Percentiles rank a stretch among this genome's conserved stretches.
Conservation (phyloP, 768 basidiomycete species). For the Leccinum longicurvipes region DNA sequence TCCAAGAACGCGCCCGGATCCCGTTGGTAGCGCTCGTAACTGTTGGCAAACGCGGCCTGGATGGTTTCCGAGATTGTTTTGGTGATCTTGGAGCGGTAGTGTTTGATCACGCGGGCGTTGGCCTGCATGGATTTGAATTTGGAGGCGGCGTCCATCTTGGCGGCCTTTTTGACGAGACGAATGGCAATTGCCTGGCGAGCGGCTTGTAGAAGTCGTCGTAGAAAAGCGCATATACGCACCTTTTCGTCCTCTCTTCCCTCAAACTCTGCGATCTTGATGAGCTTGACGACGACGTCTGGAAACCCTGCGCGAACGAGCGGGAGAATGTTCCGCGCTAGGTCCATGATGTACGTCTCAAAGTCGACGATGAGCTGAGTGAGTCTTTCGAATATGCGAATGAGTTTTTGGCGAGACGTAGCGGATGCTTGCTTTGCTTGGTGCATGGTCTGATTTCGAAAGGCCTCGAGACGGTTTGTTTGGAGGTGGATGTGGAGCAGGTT, state of each 20-base stretch:
- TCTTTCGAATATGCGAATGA: slow-evolving; percentile 80
- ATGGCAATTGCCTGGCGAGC: slow-evolving; percentile 79
- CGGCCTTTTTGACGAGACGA: slow-evolving; percentile 89
- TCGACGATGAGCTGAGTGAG: slow-evolving; percentile 73
- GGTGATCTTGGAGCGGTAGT: slow-evolving; percentile 87
- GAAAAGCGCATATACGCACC: slow-evolving; percentile 38
- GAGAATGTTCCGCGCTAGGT: slow-evolving; percentile 73
- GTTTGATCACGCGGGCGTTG: slow-evolving; percentile 88
- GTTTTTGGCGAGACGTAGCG: slow-evolving; percentile 59
- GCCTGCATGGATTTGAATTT: slow-evolving; percentile 94
- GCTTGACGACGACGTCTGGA: slow-evolving; percentile 82
- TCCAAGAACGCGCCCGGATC: slow-evolving; percentile 75
- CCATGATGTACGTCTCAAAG: slow-evolving; percentile 84
- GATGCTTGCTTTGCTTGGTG: slow-evolving; percentile 88
- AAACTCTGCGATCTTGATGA: slow-evolving; percentile 90
- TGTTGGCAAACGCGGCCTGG: slow-evolving; percentile 62
- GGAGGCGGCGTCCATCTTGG: slow-evolving; percentile 87
- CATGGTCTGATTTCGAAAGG: slow-evolving; percentile 92
- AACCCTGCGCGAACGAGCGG: slow-evolving; percentile 76
- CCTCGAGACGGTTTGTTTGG: slow-evolving; percentile 88
- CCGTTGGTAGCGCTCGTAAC: slow-evolving; percentile 57
- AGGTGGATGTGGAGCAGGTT: slow-evolving; percentile 90
- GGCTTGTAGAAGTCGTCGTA: not conserved
- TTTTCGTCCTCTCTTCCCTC: slow-evolving; percentile 95
- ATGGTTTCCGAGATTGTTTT: slow-evolving; percentile 80